phyloP scores from a whole-genome alignment of 208 protist species.

The Trypanosomatidae sp. region DNA sequence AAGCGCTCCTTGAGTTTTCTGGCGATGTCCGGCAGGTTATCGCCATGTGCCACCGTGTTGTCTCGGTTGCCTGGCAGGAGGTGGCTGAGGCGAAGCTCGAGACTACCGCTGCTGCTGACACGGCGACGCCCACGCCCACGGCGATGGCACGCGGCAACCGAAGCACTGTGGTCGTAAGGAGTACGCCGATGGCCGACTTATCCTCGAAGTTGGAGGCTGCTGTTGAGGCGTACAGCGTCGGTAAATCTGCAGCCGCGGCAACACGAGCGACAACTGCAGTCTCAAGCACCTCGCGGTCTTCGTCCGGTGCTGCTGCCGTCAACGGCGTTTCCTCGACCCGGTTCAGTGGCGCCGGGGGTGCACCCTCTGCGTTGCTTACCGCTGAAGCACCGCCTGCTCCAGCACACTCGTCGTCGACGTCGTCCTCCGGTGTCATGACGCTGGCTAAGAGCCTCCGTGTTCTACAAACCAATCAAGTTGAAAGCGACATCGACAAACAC shows the following conservation, averaged over 20 bases:
- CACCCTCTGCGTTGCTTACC: neutral
- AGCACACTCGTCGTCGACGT: neutral
- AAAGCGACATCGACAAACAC: conserved; percentile 57
- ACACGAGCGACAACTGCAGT: neutral
- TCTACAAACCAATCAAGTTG: conserved; percentile 39
- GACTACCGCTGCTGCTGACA: neutral
- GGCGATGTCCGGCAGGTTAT: conserved; percentile 75
- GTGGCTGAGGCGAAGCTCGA: conserved; percentile 14
- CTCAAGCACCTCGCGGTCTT: neutral
- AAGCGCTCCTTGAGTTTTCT: conserved; percentile 60
- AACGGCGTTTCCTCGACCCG: conserved; percentile 14
- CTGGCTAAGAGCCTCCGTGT: conserved; percentile 52
- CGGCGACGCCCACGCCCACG: neutral
- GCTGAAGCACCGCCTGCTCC: neutral
- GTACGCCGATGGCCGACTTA: neutral
- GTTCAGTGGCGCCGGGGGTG: conserved; percentile 5
- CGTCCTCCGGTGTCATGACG: conserved; percentile 29
- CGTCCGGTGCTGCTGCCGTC: neutral
- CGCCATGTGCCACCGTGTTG: conserved; percentile 64
- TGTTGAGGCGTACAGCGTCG: conserved; percentile 19
- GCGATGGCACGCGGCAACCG: neutral
- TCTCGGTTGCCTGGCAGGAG: conserved; percentile 48
- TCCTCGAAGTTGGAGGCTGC: conserved; percentile 28
- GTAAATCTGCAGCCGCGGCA: neutral
- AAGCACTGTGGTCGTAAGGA: neutral